Percentiles rank a stretch among this genome's conserved stretches.
Conservation (phyloP, 2,329 filamentous ascomycete species). For the Colletotrichum aenigma region DNA sequence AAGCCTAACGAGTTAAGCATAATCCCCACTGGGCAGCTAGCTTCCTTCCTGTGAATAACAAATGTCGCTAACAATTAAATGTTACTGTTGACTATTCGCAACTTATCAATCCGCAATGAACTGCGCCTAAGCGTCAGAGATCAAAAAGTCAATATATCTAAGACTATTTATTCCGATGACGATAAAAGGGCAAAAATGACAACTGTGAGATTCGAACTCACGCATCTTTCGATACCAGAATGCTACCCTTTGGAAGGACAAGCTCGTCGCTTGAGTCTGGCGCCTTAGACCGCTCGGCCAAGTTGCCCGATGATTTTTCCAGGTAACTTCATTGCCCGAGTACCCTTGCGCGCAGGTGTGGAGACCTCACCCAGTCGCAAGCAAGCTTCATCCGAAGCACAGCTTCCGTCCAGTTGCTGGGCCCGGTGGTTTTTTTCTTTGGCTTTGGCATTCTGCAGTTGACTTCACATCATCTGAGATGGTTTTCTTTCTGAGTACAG, state of each 20-base stretch:
- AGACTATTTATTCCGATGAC: background rate
- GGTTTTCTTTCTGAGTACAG: background rate
- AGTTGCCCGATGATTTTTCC: background rate
- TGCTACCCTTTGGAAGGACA: background rate
- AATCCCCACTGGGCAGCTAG: background rate
- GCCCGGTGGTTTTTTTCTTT: background rate
- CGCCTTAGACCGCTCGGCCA: conserved; percentile 22
- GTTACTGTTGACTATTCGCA: accelerated
- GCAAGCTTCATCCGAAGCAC: background rate
- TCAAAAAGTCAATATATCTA: background rate
- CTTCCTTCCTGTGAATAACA: background rate
- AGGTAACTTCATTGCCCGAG: accelerated
- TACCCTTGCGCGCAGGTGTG: background rate
- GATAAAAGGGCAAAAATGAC: background rate
- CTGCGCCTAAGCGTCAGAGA: background rate
- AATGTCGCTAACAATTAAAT: background rate
- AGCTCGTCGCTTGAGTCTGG: conserved; percentile 16
- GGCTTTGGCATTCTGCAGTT: background rate
- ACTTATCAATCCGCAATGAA: background rate
- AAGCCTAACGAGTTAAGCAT: background rate
- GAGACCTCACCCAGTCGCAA: background rate
- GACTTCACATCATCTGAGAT: background rate
- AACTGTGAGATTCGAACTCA: conserved; percentile 23
- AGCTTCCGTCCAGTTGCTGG: background rate
- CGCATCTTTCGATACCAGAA: conserved; percentile 21